Percentiles rank a stretch among this genome's conserved stretches.
These are phyloP conservation scores for Chlorociboria aeruginascens DNA, from an alignment of 495 filamentous ascomycete species.

Conservation along the genomic window DNA sequence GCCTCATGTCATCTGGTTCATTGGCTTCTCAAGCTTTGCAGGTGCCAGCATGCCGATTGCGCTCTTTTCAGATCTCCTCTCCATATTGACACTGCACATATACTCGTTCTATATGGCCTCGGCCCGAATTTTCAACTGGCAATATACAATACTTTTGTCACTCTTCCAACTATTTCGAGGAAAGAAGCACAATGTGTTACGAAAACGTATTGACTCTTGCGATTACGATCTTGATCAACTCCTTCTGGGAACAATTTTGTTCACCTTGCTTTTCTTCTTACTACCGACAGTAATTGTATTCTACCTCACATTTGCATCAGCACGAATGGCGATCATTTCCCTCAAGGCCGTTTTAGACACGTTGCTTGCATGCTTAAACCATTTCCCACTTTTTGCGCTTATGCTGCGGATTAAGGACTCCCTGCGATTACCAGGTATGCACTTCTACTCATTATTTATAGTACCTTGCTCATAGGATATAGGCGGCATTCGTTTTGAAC, in stretches of 20 bases:
- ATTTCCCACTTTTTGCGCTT: conserved; percentile 93
- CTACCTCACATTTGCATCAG: conserved; percentile 89
- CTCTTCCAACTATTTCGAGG: conserved; percentile 97
- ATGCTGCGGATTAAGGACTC: conserved; percentile 97
- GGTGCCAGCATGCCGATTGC: conserved; percentile 96
- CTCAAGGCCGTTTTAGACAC: conserved; percentile 86
- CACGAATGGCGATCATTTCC: conserved; percentile 87
- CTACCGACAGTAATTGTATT: conserved; percentile 92
- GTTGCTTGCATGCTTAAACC: conserved; percentile 84
- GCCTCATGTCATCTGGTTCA: conserved; percentile 79
- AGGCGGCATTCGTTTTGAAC: conserved; percentile 86
- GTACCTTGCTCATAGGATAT: not conserved
- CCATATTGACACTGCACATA: conserved; percentile 86
- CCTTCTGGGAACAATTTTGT: conserved; percentile 89
- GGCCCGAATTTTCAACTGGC: conserved; percentile 96
- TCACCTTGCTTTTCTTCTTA: conserved; percentile 91
- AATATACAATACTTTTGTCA: conserved; percentile 88
- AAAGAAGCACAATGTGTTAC: conserved; percentile 93
- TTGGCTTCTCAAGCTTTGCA: conserved; percentile 89
- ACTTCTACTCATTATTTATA: not conserved
- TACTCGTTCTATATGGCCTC: conserved; percentile 97
- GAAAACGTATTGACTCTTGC: conserved; percentile 95
- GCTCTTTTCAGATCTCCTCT: conserved; percentile 88
- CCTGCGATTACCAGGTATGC: conserved; percentile 67
- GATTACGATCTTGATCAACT: conserved; percentile 98